Conservation (phyloP, 176 grass and related monocot species). For the Coix lacrymajobi region DNA sequence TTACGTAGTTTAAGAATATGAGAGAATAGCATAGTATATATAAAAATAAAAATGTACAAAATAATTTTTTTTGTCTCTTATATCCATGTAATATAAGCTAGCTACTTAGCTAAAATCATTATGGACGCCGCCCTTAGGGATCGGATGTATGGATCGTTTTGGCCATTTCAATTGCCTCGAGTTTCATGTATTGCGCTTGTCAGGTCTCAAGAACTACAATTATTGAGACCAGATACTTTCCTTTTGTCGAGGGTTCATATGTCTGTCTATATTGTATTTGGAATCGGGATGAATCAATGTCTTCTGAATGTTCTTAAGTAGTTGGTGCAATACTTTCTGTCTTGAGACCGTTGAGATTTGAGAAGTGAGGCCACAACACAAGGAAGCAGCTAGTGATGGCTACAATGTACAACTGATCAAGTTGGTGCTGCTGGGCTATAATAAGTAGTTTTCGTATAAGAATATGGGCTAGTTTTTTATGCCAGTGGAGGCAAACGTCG, state of each 20-base stretch:
- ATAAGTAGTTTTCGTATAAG: background rate
- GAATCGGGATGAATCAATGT: background rate
- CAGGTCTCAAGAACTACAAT: no score
- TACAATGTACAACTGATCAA: background rate
- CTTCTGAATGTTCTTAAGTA: background rate
- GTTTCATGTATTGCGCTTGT: background rate
- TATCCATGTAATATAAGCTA: no score
- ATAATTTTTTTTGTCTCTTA: no score
- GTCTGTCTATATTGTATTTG: background rate
- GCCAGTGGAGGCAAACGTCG: background rate
- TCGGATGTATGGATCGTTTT: background rate
- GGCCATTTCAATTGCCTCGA: background rate
- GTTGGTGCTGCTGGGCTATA: background rate
- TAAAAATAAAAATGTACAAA: no score
- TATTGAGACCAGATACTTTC: background rate
- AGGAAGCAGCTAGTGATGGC: background rate
- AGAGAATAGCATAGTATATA: no score
- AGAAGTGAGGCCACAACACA: background rate
- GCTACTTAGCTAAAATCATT: no score
- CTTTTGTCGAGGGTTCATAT: background rate
- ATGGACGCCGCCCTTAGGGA: no score
- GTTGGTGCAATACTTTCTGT: background rate
- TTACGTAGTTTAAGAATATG: no score
- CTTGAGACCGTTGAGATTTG: no score
- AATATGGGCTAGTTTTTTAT: background rate